phyloP scores from a whole-genome alignment of 306 rosid genomes.

The Inga leiocalycina region DNA sequence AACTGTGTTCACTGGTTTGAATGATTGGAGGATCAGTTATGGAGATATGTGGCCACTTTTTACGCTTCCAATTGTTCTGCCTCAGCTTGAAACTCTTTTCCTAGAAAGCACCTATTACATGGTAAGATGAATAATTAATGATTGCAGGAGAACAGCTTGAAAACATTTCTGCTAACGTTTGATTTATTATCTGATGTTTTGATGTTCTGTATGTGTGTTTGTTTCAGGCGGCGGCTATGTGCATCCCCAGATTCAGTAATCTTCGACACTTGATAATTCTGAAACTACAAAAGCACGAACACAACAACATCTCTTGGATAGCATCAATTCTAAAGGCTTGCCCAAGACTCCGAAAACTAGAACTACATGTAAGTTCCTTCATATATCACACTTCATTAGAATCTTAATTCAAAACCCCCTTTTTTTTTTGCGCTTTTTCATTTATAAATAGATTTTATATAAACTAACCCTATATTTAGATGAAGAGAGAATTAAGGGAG shows the following conservation, averaged over 20 bases:
- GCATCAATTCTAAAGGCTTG: slow-evolving; percentile 15
- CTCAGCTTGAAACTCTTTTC: slow-evolving; percentile 31
- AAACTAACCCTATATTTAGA: neutral
- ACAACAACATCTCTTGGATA: slow-evolving; percentile 31
- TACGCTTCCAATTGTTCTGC: slow-evolving; percentile 30
- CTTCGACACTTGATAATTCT: slow-evolving; percentile 35
- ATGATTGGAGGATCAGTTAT: neutral
- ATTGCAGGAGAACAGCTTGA: neutral
- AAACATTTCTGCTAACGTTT: neutral
- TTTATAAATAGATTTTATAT: neutral
- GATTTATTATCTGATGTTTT: neutral
- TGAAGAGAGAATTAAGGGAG: no score
- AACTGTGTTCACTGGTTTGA: slow-evolving; percentile 10
- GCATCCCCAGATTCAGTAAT: slow-evolving; percentile 20
- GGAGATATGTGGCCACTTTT: slow-evolving; percentile 1
- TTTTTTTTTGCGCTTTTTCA: no score
- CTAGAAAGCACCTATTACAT: slow-evolving; percentile 29
- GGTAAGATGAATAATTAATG: slow-evolving; percentile 3
- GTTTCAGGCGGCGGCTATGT: slow-evolving; percentile 20
- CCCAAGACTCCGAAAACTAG: slow-evolving; percentile 36
- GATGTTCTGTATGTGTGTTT: neutral
- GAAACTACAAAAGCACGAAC: slow-evolving; percentile 11
- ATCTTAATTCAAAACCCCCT: no score
- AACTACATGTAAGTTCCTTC: slow-evolving; percentile 37
- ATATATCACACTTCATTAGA: neutral